Evolutionary conservation across 176 grass and related monocot genomes (phyloP), one percentile per base, ranked within the genome.

Genomic region (Aegilops longissima): DNA sequence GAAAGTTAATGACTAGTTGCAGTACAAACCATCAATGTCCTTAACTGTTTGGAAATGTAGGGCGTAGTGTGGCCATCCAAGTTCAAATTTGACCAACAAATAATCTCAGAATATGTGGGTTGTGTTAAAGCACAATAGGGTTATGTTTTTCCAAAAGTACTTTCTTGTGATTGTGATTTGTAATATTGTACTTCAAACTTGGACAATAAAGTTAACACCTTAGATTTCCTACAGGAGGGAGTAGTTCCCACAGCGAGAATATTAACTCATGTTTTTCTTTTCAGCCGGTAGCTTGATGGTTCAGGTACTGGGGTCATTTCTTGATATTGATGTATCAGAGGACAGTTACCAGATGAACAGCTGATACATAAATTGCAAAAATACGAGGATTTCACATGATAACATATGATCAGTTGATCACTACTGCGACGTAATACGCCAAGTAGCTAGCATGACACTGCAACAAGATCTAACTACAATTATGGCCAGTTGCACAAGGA

Each of bases 281-380:
- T 18, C 86, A 89, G 90, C 33, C 8, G 90, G 90, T 66, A 83
- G 83, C 73, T 88, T 92, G 86, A 88, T 86, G 63, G 90, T 88
- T 86, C 90, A 92, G 56, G 66, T 92, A 85, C 11, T 86, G 35
- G 86, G 83, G 68, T 86, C 83, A 33, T 79, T 86, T 54, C 56
- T 83, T 5, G 72, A 82, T 54, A 44, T 83, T 5, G 65, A 82
- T 64, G 56, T 70, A 25, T 86, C 83, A 71, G 39, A 58, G 52
- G 66, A 84, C 72, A 82, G 58, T 66, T 82, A 73, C 45, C 73
- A 89, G 73, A 64, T 88, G 77, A 81, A 14, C 81, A 91, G 17
- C 23, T 88, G 78, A 73, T 59, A 17, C 3, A 75, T 8, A 84
- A n/a, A 39, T 61, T 47, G 18, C 17, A 77, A 77, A 77, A 35